Percentiles rank a stretch among this genome's conserved stretches.
phyloP scores from a whole-genome alignment of 768 basidiomycete genomes.

The Phylloporus arenicola region DNA sequence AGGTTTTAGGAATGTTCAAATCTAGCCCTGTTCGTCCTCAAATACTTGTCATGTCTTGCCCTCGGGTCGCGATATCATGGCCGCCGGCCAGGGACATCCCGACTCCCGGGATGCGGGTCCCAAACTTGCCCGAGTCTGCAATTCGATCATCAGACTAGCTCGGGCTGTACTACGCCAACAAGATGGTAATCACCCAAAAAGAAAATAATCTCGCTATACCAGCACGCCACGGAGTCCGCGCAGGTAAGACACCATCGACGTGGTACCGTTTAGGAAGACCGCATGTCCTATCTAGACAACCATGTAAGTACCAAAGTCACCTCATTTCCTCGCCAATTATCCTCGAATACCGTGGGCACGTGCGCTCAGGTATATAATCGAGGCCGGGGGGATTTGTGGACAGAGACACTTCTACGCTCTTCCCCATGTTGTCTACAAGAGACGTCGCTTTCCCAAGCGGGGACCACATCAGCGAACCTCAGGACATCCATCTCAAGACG shows the following conservation, averaged over 20 bases:
- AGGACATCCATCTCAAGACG: conserved; percentile 15
- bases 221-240: not conserved
- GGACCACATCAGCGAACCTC: not conserved
- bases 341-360: not conserved
- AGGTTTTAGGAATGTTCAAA: too few species aligned
- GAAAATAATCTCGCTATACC: not conserved
- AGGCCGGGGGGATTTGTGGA: not conserved
- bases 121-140: not conserved
- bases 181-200: not conserved
- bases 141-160: not conserved
- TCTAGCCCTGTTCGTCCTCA: too few species aligned
- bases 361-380: not conserved
- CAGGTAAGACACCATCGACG: not conserved
- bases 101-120: not conserved
- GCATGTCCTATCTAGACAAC: not conserved
- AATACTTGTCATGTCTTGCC: too few species aligned
- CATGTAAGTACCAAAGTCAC: not conserved
- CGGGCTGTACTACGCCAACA: not conserved
- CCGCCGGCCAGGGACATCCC: not conserved
- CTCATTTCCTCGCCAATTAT: not conserved
- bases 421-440: not conserved
- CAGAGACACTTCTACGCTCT: not conserved
- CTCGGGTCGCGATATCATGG: too few species aligned
- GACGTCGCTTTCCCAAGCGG: not conserved
- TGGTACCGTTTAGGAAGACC: not conserved